Conservation (phyloP, 306 rosid species). For the Luffa aegyptiaca region DNA sequence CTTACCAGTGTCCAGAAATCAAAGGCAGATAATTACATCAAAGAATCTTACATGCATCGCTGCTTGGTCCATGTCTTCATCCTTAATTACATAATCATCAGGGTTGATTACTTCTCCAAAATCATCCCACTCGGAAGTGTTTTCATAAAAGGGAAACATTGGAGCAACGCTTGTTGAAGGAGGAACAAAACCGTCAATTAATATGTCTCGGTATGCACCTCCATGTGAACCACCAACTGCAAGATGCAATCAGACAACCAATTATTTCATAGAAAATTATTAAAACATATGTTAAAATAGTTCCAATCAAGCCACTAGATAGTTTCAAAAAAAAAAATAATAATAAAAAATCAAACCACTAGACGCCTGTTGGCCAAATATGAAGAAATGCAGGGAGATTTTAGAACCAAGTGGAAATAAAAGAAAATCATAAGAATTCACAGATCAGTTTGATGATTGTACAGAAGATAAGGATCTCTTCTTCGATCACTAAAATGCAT, state of each 20-base stretch:
- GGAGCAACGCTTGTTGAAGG: slow-evolving; percentile 79
- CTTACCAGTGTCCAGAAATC: neutral
- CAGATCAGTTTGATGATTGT: neutral
- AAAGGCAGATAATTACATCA: neutral
- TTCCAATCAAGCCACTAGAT: neutral
- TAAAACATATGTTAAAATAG: neutral
- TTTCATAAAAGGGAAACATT: slow-evolving; percentile 80
- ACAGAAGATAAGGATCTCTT: neutral
- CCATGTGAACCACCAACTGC: slow-evolving; percentile 41
- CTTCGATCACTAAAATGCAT: neutral
- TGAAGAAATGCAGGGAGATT: neutral
- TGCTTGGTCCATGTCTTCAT: slow-evolving; percentile 77
- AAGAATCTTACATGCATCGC: slow-evolving; percentile 45
- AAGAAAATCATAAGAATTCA: neutral
- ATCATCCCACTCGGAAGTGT: slow-evolving; percentile 81
- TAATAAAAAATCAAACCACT: neutral
- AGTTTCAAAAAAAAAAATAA: no score
- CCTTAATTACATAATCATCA: slow-evolving; percentile 93
- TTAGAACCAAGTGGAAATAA: neutral
- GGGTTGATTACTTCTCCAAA: slow-evolving; percentile 97
- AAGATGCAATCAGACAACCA: slow-evolving; percentile 21
- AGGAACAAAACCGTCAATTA: slow-evolving; percentile 84
- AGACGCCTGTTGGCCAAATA: neutral
- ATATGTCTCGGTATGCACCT: slow-evolving; percentile 52
- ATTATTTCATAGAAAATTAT: slow-evolving; percentile 7